Conservation (phyloP, 176 grass and related monocot genomes). For the Dendrocalamus sinicus region DNA sequence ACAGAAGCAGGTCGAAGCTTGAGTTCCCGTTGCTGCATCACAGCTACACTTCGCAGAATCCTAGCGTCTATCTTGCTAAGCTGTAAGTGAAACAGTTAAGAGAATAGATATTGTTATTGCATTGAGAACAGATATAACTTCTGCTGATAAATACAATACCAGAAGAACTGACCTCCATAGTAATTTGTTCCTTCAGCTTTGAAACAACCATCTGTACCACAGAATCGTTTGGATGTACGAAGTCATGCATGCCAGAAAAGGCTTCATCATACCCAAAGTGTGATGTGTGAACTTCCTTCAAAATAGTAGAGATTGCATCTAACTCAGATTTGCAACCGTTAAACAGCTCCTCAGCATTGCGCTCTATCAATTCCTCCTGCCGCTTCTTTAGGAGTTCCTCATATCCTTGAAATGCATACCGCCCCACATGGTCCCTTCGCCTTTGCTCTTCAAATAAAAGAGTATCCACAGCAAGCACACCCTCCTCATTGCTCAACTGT, state of each 20-base stretch:
- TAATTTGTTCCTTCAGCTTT: constrained; percentile 64
- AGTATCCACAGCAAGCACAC: constrained; percentile 61
- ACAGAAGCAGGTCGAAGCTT: constrained; percentile 68
- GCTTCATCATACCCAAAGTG: constrained; percentile 66
- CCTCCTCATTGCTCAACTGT: constrained; percentile 61
- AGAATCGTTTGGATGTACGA: constrained; percentile 62
- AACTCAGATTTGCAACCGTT: constrained; percentile 56
- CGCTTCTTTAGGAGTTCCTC: constrained; percentile 74
- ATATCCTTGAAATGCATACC: constrained; percentile 56
- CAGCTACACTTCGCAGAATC: constrained; percentile 70
- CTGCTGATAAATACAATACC: constrained; percentile 1
- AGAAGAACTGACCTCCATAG: constrained; percentile 59
- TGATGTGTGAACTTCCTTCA: constrained; percentile 73
- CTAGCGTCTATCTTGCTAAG: constrained; percentile 82
- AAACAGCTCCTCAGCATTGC: constrained; percentile 55
- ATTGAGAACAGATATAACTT: constrained; percentile 2
- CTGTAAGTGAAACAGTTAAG: constrained; percentile 51
- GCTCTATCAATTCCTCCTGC: constrained; percentile 63
- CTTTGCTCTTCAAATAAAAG: constrained; percentile 69
- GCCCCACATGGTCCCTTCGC: constrained; percentile 49
- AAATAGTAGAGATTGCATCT: constrained; percentile 62
- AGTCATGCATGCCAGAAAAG: constrained; percentile 63
- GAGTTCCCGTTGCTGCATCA: constrained; percentile 63
- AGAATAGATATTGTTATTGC: constrained; percentile 29
- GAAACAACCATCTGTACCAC: constrained; percentile 53